These are phyloP conservation scores for Calocybe gangraenosa DNA, from an alignment of 768 basidiomycete species.

Conservation along the genomic window DNA sequence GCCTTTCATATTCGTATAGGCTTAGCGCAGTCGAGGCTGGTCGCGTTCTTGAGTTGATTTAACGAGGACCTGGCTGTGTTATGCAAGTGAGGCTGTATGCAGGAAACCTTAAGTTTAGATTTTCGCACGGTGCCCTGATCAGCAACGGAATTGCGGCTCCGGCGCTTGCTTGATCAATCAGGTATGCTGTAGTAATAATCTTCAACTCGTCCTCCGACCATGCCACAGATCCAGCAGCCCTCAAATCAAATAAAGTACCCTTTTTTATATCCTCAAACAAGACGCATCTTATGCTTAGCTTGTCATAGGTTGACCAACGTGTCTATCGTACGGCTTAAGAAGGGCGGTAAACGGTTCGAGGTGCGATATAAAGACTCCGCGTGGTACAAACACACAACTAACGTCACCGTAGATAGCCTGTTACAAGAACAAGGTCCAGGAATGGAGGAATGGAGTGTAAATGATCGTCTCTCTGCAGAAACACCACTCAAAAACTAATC, in stretches of 20 bases:
- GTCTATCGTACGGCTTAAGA: slow-evolving; percentile 92
- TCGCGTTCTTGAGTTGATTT: background rate
- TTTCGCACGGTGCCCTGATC: slow-evolving; percentile 9
- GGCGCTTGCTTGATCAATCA: background rate
- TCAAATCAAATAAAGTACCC: slow-evolving; percentile 85
- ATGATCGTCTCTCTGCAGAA: slow-evolving; percentile 22
- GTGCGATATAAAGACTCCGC: slow-evolving; percentile 30
- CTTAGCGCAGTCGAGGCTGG: background rate
- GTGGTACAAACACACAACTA: slow-evolving; percentile 3
- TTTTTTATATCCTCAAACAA: background rate
- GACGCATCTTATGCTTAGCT: background rate
- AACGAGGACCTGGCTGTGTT: too few species aligned
- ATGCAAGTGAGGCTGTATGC: too few species aligned
- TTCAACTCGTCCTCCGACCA: slow-evolving; percentile 18
- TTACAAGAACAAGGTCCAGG: slow-evolving; percentile 99
- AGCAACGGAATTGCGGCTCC: background rate
- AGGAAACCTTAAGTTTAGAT: too few species aligned
- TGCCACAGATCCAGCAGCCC: slow-evolving; percentile 71
- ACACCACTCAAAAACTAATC: slow-evolving; percentile 1
- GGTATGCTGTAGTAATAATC: background rate
- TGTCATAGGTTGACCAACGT: slow-evolving; percentile 86
- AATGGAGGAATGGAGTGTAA: slow-evolving; percentile 90
- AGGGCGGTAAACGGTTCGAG: slow-evolving; percentile 97
- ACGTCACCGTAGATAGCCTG: slow-evolving; percentile 69
- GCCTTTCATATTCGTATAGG: slow-evolving; percentile 68